These are phyloP conservation scores for Fusarium chaquense DNA, from an alignment of 2,329 filamentous ascomycete species.

Conservation along the genomic window DNA sequence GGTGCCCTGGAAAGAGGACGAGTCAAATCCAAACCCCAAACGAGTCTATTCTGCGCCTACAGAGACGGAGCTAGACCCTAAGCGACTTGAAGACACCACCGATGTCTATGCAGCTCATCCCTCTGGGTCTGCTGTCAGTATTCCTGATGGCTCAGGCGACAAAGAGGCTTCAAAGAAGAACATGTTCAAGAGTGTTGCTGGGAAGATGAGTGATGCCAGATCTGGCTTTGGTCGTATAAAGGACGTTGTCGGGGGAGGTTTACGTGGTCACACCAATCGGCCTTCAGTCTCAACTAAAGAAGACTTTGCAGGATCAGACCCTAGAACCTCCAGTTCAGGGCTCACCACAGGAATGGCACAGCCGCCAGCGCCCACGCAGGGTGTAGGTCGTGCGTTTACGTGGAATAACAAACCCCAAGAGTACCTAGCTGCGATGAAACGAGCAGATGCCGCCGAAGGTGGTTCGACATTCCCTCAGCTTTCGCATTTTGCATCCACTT, in stretches of 20 bases:
- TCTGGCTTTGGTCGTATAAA: slow-evolving; percentile 88
- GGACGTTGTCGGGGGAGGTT: slow-evolving; percentile 77
- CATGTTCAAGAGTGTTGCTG: slow-evolving; percentile 83
- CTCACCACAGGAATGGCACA: slow-evolving; percentile 43
- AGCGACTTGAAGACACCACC: slow-evolving; percentile 60
- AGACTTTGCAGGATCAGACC: slow-evolving; percentile 58
- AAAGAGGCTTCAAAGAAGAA: slow-evolving; percentile 71
- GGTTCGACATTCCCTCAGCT: slow-evolving; percentile 44
- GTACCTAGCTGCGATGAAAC: slow-evolving; percentile 60
- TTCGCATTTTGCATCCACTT: slow-evolving; percentile 45
- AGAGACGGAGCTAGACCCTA: slow-evolving; percentile 64
- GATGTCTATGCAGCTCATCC: slow-evolving; percentile 59
- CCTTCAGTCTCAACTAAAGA: slow-evolving; percentile 65
- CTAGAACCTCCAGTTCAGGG: slow-evolving; percentile 20
- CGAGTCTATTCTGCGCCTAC: slow-evolving; percentile 63
- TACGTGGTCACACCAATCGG: slow-evolving; percentile 65
- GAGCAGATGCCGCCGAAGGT: slow-evolving; percentile 50
- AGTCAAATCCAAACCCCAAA: slow-evolving; percentile 55
- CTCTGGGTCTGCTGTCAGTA: slow-evolving; percentile 60
- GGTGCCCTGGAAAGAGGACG: slow-evolving; percentile 68
- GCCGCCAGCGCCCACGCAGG: slow-evolving; percentile 52
- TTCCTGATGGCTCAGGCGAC: slow-evolving; percentile 63
- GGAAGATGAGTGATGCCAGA: slow-evolving; percentile 82
- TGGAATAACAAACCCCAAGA: slow-evolving; percentile 75
- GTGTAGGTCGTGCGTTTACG: slow-evolving; percentile 66